phyloP scores from a whole-genome alignment of 768 basidiomycete species.

The Lactarius sp. region DNA sequence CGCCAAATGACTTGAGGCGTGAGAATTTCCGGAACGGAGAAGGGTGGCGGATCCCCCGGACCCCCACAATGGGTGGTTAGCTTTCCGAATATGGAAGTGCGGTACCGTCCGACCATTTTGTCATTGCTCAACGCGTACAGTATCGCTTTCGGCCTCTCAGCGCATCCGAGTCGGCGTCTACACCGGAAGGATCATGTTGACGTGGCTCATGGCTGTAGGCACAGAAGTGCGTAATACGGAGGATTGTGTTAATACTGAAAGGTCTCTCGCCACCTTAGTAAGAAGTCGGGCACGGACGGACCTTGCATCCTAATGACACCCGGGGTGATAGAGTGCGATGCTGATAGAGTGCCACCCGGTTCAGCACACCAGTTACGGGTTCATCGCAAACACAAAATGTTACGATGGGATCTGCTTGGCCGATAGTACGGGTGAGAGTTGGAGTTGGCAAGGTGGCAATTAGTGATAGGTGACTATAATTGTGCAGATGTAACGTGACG shows the following conservation, averaged over 20 bases:
- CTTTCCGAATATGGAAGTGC: slow-evolving; percentile 4
- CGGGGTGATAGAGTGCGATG: neutral
- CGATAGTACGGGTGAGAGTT: neutral
- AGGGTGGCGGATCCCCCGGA: neutral
- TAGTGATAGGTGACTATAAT: neutral
- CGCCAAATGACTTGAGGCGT: neutral
- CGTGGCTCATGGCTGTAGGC: neutral
- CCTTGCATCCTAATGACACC: neutral
- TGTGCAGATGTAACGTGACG: neutral
- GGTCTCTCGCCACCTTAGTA: neutral
- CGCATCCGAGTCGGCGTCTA: neutral
- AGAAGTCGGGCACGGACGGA: neutral
- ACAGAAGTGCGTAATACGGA: neutral
- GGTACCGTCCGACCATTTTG: slow-evolving; percentile 8
- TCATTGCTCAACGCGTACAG: neutral
- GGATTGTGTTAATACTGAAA: neutral
- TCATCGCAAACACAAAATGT: neutral
- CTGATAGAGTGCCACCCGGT: neutral
- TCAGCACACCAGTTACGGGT: neutral
- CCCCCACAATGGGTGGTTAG: neutral
- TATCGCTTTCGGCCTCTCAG: neutral
- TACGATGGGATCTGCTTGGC: neutral
- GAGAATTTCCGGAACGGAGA: neutral
- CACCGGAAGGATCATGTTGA: slow-evolving; percentile 14
- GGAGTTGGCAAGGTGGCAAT: neutral